Evolutionary conservation across 352 stramenopile species (phyloP).

Genomic region (Lagenidium giganteum): DNA sequence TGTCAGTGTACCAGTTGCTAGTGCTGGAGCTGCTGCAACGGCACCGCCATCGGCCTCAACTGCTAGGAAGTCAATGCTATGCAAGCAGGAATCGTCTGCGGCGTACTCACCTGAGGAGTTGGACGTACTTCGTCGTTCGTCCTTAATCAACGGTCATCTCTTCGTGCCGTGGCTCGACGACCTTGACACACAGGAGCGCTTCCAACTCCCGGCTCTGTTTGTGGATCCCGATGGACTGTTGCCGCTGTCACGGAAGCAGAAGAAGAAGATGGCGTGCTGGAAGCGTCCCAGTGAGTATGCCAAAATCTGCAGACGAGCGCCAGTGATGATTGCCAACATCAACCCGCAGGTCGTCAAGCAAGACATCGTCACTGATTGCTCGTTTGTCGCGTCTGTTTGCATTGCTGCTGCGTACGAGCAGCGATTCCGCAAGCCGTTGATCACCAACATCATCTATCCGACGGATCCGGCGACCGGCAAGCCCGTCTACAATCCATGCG

Average conservation of each 20-base stretch:
- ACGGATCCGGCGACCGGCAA: conserved; percentile 69
- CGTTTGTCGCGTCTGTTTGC: conserved; percentile 91
- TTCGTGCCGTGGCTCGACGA: conserved; percentile 81
- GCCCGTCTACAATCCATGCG: conserved; percentile 85
- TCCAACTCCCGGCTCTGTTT: conserved; percentile 43
- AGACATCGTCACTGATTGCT: conserved; percentile 91
- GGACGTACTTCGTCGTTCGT: conserved; percentile 76
- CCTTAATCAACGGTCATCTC: conserved; percentile 77
- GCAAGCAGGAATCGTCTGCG: neutral
- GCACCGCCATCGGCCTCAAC: neutral
- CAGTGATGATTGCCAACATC: conserved; percentile 71
- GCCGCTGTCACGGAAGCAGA: conserved; percentile 63
- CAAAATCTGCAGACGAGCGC: conserved; percentile 30
- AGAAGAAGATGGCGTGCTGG: conserved; percentile 53
- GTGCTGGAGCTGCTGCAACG: neutral
- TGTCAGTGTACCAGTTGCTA: conserved; percentile 8
- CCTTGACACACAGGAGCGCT: conserved; percentile 53
- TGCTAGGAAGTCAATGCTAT: neutral
- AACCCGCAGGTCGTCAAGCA: conserved; percentile 78
- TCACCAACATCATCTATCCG: conserved; percentile 95
- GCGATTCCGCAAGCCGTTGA: conserved; percentile 86
- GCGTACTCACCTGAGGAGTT: conserved; percentile 62
- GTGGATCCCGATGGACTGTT: conserved; percentile 66
- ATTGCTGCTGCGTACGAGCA: conserved; percentile 90
- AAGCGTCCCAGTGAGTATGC: conserved; percentile 63